Base-by-base conservation (phyloP, 2,329 filamentous ascomycete genomes). In the Colletotrichum graminicola region DNA sequence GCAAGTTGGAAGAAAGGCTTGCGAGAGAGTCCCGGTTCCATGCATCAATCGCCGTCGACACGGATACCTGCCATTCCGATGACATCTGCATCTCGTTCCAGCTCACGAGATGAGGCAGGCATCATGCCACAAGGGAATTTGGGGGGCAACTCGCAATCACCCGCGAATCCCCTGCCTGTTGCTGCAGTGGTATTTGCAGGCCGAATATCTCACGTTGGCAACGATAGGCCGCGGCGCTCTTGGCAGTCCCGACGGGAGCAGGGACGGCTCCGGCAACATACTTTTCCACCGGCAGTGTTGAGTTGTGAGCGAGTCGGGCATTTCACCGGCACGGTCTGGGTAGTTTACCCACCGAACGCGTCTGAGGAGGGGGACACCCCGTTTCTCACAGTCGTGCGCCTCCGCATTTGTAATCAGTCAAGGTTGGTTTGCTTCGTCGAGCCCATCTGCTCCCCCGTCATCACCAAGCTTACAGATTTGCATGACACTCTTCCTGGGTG, bases 261-360 rank as follows among this genome's bases (percentile, higher is more conserved):
- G 47, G 55, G 12, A 7, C 57, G n/a, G 39, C 10, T 12, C 39
- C 36, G 49, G 26, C n/a, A 23, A 32, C 39, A 18, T 47, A 18
- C 1, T n/a, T 11, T 26, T 56, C 39, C 36, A 36, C 16, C n/a
- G 2, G 32, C 5, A 3, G 56, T 56, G 16, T 21, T 49, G 14
- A 51, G 39, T 5, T 41, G 59, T 5, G 41, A 16, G 51, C 36
- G 49, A 49, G 32, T n/a, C 36, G 21, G 62, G n/a, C 11, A 41
- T 75, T 66, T 82, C 83, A 10, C 83, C 11, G 83, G 75, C 29
- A 76, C 26, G 76, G 73, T 83, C 81, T 69, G 82, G 75, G 71
- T 80, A 81, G 21, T 76, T 71, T 3, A 29, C 12, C 47, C 2
- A 11, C 23, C 23, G n/a, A 29, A 16, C 5, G 11, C 3, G n/a